These are phyloP conservation scores for Psilocybe azurescens DNA, from an alignment of 768 basidiomycete species.

Conservation along the genomic window DNA sequence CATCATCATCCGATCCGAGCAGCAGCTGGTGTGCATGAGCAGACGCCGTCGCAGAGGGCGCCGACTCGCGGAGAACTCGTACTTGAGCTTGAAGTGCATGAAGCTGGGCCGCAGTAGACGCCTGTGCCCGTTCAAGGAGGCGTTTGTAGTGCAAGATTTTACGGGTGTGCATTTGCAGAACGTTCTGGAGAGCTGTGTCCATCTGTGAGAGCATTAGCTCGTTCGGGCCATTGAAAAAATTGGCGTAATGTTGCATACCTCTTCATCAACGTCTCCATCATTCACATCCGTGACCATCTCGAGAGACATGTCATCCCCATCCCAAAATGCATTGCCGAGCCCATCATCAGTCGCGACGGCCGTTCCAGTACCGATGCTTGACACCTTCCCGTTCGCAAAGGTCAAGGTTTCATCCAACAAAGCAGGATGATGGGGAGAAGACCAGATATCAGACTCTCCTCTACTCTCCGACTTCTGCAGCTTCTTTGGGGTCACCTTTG, in stretches of 20 bases:
- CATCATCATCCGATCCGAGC: constrained; percentile 31
- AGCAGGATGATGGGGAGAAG: constrained; percentile 17
- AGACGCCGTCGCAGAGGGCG: constrained; percentile 24
- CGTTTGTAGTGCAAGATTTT: constrained; percentile 80
- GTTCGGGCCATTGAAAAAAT: neutral
- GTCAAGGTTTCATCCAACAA: constrained; percentile 19
- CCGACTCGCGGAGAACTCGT: constrained; percentile 59
- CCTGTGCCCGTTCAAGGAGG: constrained; percentile 80
- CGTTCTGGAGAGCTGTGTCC: constrained; percentile 40
- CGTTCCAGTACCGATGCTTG: constrained; percentile 31
- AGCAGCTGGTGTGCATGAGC: constrained; percentile 25
- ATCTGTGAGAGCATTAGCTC: constrained; percentile 32
- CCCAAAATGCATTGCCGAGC: constrained; percentile 39
- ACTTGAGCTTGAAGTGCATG: constrained; percentile 88
- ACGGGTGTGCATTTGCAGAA: constrained; percentile 48
- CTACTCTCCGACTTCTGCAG: constrained; percentile 10
- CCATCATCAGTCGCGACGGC: constrained; percentile 34
- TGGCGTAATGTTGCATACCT: constrained; percentile 44
- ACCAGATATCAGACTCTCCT: constrained; percentile 12
- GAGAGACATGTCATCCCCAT: constrained; percentile 63
- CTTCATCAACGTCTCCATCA: constrained; percentile 72
- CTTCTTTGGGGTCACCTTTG: constrained; percentile 24
- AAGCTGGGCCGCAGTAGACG: constrained; percentile 78
- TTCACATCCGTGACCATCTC: constrained; percentile 74
- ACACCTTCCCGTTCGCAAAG: constrained; percentile 21